Evolutionary conservation across 169 alveolate genomes (phyloP).

Genomic region (Plasmodium blacklocki): DNA sequence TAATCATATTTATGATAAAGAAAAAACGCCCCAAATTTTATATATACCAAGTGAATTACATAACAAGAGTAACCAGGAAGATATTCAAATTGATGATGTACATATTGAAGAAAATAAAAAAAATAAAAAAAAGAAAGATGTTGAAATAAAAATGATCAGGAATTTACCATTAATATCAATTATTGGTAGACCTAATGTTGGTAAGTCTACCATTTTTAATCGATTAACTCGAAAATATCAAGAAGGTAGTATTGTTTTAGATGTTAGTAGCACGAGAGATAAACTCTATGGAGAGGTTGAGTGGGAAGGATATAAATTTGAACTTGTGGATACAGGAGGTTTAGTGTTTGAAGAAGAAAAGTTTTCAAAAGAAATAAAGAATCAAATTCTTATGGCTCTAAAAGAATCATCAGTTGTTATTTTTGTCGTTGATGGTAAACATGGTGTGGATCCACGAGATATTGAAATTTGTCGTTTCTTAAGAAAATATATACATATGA

Average conservation of each 20-base stretch:
- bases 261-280: conserved; percentile 85
- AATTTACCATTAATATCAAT: conserved; percentile 79
- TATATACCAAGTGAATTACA: too few species aligned
- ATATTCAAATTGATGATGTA: too few species aligned
- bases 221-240: conserved; percentile 85
- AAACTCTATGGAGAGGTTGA: conserved; percentile 84
- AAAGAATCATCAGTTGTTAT: conserved; percentile 82
- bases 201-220: conserved; percentile 85
- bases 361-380: conserved; percentile 77
- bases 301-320: conserved; percentile 84
- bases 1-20: too few species aligned
- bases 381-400: conserved; percentile 67
- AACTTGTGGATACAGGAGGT: conserved; percentile 86
- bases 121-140: conserved; percentile 32
- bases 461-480: conserved; percentile 77
- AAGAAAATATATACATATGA: conserved; percentile 41
- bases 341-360: conserved; percentile 78
- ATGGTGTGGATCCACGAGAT: conserved; percentile 86
- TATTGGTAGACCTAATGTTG: conserved; percentile 87
- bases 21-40: too few species aligned
- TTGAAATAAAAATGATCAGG: conserved; percentile 38
- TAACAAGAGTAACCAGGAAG: too few species aligned
- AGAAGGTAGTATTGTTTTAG: conserved; percentile 85
- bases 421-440: conserved; percentile 84
- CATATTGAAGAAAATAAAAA: not conserved